phyloP scores from a whole-genome alignment of 2,329 filamentous ascomycete genomes.

The Cladophialophora psammophila region DNA sequence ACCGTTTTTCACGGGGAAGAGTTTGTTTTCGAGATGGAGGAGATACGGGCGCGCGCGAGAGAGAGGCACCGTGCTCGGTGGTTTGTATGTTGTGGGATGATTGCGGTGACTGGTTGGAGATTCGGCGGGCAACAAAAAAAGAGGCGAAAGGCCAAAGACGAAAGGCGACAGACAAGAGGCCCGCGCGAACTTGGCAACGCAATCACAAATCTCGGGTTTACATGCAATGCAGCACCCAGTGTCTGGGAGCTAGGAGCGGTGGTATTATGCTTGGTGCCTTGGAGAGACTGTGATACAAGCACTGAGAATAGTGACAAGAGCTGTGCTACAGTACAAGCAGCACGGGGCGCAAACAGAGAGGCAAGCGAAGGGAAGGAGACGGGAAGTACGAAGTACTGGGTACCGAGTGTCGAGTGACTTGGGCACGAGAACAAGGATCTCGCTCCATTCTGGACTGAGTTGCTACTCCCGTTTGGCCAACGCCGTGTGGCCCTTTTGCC shows the following conservation, averaged over 20 bases:
- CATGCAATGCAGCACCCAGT: neutral
- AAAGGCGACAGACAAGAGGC: neutral
- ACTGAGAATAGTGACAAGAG: conserved; percentile 1
- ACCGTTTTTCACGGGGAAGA: neutral
- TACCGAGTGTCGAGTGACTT: neutral
- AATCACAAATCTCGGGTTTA: neutral
- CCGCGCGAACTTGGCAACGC: conserved; percentile 7
- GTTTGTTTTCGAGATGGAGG: neutral
- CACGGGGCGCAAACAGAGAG: neutral
- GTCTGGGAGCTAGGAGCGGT: neutral
- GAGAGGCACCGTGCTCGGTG: neutral
- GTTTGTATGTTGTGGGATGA: conserved; percentile 13
- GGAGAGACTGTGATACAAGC: neutral
- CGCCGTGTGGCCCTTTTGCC: conserved; percentile 3
- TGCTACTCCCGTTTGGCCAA: neutral
- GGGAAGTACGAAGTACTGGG: too few species aligned
- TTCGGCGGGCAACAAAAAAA: neutral
- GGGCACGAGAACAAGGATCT: neutral
- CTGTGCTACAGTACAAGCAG: neutral
- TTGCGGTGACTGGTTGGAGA: conserved; percentile 3
- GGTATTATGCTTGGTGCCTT: conserved; percentile 1
- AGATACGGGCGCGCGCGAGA: neutral
- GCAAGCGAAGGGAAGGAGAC: neutral
- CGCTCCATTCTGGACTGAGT: neutral
- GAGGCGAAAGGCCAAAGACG: neutral